Evolutionary conservation across 805 yeast genomes (phyloP).

Genomic region (Jamesozyma rosinii): DNA sequence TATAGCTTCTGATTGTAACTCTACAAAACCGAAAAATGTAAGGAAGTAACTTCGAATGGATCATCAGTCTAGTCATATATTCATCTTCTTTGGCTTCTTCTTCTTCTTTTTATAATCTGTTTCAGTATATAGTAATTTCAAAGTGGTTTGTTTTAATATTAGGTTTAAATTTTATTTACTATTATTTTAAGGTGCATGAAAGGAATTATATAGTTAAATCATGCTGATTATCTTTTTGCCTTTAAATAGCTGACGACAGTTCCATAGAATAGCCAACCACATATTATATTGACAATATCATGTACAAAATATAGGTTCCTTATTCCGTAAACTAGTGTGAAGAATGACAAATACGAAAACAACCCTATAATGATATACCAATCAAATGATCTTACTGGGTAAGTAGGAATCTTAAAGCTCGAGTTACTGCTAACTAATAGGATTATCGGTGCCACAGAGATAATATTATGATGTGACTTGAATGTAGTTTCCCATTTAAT

Average conservation of each 20-base stretch:
- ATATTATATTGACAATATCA: constrained; percentile 57
- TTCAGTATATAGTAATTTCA: no score
- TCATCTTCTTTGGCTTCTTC: neutral
- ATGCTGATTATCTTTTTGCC: neutral
- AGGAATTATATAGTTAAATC: no score
- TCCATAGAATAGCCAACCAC: constrained; percentile 32
- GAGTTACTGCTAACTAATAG: constrained; percentile 47
- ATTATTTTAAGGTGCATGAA: neutral
- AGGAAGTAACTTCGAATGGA: no score
- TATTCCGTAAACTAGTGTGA: constrained; percentile 63
- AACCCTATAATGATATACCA: constrained; percentile 31
- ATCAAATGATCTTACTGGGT: constrained; percentile 18
- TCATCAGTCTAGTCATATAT: no score
- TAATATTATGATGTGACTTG: constrained; percentile 73
- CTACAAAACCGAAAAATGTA: no score
- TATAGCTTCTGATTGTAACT: neutral
- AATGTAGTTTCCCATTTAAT: constrained; percentile 78
- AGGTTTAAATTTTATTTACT: no score
- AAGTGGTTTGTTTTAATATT: no score
- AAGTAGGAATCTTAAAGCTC: constrained; percentile 39
- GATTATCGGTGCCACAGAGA: constrained; percentile 69
- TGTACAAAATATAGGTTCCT: constrained; percentile 82
- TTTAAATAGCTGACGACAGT: neutral
- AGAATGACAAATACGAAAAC: constrained; percentile 46
- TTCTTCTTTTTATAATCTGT: neutral